Evolutionary conservation across 2,329 filamentous ascomycete species (phyloP).

Genomic region (Lecanicillium sp.): DNA sequence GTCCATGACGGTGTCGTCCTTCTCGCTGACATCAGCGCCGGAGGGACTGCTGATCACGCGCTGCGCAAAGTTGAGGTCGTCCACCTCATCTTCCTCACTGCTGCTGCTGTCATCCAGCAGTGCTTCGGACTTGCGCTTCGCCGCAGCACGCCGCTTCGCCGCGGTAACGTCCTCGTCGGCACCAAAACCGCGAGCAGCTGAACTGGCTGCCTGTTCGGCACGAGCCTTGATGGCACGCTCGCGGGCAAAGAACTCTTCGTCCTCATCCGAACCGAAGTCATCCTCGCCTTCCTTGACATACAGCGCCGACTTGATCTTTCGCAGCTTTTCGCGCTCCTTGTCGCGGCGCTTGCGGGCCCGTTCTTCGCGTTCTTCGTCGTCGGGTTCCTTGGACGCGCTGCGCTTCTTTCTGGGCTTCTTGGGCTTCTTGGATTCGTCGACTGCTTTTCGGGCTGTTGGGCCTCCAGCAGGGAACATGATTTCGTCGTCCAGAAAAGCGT

Average conservation of each 20-base stretch:
- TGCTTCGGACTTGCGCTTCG: constrained; percentile 25
- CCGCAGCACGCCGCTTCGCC: constrained; percentile 11
- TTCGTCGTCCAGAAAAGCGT: constrained; percentile 41
- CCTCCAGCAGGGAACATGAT: constrained; percentile 64
- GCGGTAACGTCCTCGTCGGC: constrained; percentile 12
- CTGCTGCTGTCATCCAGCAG: constrained; percentile 23
- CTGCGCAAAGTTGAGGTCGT: constrained; percentile 18
- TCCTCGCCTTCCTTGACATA: constrained; percentile 83
- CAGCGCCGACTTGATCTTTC: constrained; percentile 76
- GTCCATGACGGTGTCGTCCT: constrained; percentile 25
- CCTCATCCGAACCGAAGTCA: constrained; percentile 71
- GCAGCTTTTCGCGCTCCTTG: constrained; percentile 68
- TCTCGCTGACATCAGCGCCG: constrained; percentile 19
- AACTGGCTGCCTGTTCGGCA: constrained; percentile 32
- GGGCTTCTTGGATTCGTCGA: constrained; percentile 53
- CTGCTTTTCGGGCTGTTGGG: constrained; percentile 50
- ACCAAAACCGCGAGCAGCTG: constrained; percentile 15
- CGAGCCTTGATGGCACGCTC: constrained; percentile 58
- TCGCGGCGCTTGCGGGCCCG: constrained; percentile 56
- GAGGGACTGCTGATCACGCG: constrained; percentile 22
- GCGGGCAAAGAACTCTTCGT: constrained; percentile 66
- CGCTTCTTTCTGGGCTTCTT: constrained; percentile 40
- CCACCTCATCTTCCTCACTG: constrained; percentile 22
- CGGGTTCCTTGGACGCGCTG: constrained; percentile 36
- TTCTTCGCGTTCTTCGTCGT: constrained; percentile 60